Evolutionary conservation across 208 protist genomes (phyloP), one percentile per base, ranked within the genome.

Genomic region (Ichthyophonus hoferi): DNA sequence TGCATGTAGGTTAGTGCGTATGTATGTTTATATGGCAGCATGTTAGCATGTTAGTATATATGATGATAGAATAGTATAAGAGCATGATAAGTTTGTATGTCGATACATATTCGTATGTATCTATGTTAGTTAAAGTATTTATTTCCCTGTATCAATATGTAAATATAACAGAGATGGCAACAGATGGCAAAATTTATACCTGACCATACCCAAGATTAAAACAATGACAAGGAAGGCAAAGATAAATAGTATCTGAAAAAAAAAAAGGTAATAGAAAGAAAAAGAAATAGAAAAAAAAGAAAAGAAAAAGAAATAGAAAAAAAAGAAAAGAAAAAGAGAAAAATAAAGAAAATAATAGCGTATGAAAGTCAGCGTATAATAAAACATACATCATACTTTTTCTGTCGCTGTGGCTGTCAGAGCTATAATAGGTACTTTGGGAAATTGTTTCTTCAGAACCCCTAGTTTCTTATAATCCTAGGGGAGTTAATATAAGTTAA

Each of bases 391-490:
- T n/a, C 77, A 81, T 33, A 81, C 81, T 34, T 17, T 37, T 24
- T 85, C n/a, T 12, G 81, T 85, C 14, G 81, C 81, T 42, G 81
- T 85, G 40, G 81, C 81, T 85, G 81, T 85, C 33, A 85, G n/a
- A 38, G 81, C 92, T 77, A 92, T 88, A 41, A 92, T 67, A 35
- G 90, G 90, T 33, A 90, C 79, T 24, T 77, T 1, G 0, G 77
- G 58, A 42, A 34, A 86, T 24, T 40, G 37, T 7, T 38, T 76
- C 42, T 34, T n/a, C 31, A 79, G 78, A 33, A 58, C 40, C 35
- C 88, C 79, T 39, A 86, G 31, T 37, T 96, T 89, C 35, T 94
- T 91, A 78, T 96, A 96, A 40, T 95, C 93, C 1, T 67, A 24
- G 7, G 50, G 7, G 50, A n/a, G 50, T 67, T 7, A n/a, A 24